Evolutionary conservation across 2,329 filamentous ascomycete genomes (phyloP).

Genomic region (Hymenoscyphus occultus): DNA sequence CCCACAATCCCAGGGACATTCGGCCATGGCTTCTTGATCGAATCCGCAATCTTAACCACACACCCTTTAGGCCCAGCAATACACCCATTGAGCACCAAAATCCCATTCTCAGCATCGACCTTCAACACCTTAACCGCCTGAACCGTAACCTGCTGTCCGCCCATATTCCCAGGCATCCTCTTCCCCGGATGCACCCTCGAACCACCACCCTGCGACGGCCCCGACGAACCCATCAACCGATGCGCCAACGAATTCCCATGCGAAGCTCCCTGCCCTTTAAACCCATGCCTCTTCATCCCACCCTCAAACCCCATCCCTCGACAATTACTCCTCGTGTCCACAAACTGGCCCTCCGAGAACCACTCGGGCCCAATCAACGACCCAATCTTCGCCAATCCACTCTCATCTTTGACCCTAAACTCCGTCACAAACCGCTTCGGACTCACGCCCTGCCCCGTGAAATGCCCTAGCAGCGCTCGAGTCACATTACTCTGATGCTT

Average conservation of each 20-base stretch:
- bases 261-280: constrained; percentile 80
- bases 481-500: constrained; percentile 73
- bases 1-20: constrained; percentile 50
- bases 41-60: constrained; percentile 82
- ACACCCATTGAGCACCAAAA: constrained; percentile 82
- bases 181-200: constrained; percentile 92
- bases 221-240: constrained; percentile 84
- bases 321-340: constrained; percentile 77
- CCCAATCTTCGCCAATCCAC: constrained; percentile 74
- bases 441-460: constrained; percentile 73
- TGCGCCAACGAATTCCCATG: constrained; percentile 97
- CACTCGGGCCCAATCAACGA: constrained; percentile 77
- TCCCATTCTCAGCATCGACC: constrained; percentile 81
- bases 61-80: constrained; percentile 87
- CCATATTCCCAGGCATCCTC: constrained; percentile 98
- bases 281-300: constrained; percentile 97
- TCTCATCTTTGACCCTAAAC: constrained; percentile 75
- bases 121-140: constrained; percentile 89
- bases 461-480: constrained; percentile 85
- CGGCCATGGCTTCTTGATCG: constrained; percentile 81
- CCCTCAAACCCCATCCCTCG: constrained; percentile 92
- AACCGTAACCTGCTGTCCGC: constrained; percentile 79
- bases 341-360: constrained; percentile 86
- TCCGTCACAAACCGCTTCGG: constrained; percentile 83
- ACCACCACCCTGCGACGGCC: constrained; percentile 86